These are phyloP conservation scores for Spathaspora sp. DNA, from an alignment of 805 yeast genomes.

Conservation along the genomic window DNA sequence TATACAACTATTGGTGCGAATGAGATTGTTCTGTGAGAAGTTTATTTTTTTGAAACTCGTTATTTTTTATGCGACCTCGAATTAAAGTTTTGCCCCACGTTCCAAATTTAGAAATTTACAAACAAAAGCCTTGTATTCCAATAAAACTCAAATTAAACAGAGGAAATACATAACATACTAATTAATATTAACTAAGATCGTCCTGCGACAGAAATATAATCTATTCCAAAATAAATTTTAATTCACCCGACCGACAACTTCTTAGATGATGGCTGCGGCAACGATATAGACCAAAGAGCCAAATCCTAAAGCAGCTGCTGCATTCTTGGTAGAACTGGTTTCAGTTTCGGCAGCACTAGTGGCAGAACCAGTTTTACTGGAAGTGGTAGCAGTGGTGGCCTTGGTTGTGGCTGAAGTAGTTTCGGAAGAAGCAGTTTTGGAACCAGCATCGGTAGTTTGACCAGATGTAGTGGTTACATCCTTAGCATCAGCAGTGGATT, in stretches of 20 bases:
- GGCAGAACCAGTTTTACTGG: background rate
- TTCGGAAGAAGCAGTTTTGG: background rate
- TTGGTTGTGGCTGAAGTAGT: background rate
- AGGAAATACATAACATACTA: background rate
- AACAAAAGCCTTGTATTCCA: background rate
- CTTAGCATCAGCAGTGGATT: background rate
- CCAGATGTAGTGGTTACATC: background rate
- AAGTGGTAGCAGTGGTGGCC: background rate
- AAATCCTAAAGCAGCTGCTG: conserved; percentile 1
- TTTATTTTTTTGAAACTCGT: too few relatives aligned
- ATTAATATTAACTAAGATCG: background rate
- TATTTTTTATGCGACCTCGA: background rate
- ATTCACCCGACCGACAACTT: background rate
- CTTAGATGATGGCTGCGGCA: conserved; percentile 1
- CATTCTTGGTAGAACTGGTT: background rate
- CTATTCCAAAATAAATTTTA: background rate
- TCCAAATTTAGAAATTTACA: background rate
- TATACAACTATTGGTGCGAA: too few relatives aligned
- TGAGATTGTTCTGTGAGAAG: too few relatives aligned
- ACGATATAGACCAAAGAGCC: conserved; percentile 1
- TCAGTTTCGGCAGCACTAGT: background rate
- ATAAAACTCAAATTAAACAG: background rate
- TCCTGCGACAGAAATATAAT: background rate
- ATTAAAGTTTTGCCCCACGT: background rate
- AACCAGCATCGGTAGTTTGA: too few relatives aligned